Evolutionary conservation across 805 yeast species (phyloP).

Genomic region (Grigorovia yakushimaensis): DNA sequence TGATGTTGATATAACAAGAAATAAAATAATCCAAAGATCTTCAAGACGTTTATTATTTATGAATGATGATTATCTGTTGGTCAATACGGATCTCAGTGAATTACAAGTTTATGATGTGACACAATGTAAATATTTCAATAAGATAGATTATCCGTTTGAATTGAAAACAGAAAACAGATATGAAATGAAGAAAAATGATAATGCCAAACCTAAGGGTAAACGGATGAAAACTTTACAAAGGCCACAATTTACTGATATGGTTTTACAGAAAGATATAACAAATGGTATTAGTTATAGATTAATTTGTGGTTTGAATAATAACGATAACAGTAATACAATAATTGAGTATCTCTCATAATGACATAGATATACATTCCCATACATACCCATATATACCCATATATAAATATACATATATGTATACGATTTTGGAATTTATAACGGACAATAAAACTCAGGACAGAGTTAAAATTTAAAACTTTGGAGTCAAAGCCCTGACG

Average conservation of each 20-base stretch:
- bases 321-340: not conserved
- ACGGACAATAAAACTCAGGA: no score
- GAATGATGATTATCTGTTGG: slow-evolving; percentile 11
- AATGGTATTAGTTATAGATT: slow-evolving; percentile 5
- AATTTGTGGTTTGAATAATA: not conserved
- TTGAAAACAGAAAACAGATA: not conserved
- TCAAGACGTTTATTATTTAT: slow-evolving; percentile 18
- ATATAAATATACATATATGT: no score
- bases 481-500: no score
- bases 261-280: slow-evolving; percentile 16
- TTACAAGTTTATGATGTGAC: slow-evolving; percentile 15
- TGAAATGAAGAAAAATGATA: not conserved
- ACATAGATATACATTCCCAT: no score
- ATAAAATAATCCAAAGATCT: slow-evolving; percentile 16
- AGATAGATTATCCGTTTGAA: slow-evolving; percentile 14
- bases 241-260: slow-evolving; percentile 15
- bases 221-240: not conserved
- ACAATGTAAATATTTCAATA: slow-evolving; percentile 17
- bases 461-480: no score
- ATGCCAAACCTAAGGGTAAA: not conserved
- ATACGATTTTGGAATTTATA: no score
- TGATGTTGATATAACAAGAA: slow-evolving; percentile 16
- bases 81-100: slow-evolving; percentile 23
- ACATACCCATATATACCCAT: no score
- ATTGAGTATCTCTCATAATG: not conserved